Conservation (phyloP, 75 land plant species). For the Pinus taeda region DNA sequence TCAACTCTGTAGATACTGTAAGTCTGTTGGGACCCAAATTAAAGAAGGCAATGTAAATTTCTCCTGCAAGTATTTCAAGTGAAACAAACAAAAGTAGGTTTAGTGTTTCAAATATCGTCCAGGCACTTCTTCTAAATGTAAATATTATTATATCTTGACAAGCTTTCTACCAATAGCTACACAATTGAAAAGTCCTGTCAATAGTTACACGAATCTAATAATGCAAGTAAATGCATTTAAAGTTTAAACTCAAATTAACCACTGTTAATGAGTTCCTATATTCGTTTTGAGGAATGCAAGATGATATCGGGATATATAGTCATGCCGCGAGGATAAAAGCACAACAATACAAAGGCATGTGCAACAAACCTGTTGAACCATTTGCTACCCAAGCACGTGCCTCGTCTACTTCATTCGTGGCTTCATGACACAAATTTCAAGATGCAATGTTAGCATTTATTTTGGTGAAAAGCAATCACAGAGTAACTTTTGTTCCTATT, state of each 20-base stretch:
- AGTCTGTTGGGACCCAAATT: slow-evolving; percentile 41
- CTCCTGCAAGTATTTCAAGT: slow-evolving; percentile 34
- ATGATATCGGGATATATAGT: not conserved
- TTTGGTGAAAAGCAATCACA: not conserved
- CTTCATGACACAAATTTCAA: slow-evolving; percentile 15
- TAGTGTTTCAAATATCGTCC: not conserved
- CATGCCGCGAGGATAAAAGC: not conserved
- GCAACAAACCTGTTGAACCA: slow-evolving; percentile 53
- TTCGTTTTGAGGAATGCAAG: not conserved
- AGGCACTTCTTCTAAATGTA: not conserved
- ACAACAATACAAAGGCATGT: not conserved
- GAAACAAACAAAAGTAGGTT: not conserved
- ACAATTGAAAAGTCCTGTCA: not conserved
- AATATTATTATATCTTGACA: not conserved
- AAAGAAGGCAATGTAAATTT: slow-evolving; percentile 73
- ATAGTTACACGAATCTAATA: not conserved
- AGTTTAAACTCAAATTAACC: not conserved
- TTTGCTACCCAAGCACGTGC: slow-evolving; percentile 66
- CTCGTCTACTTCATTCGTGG: slow-evolving; percentile 19
- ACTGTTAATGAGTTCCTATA: not conserved
- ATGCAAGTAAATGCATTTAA: not conserved
- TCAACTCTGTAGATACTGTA: slow-evolving; percentile 31
- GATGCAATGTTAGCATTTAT: not conserved
- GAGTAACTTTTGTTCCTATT: not conserved
- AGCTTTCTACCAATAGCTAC: not conserved